Percentiles rank a stretch among this genome's conserved stretches.
These are phyloP conservation scores for Nannizzia gypsea DNA, from an alignment of 2,329 filamentous ascomycete species.

Conservation along the genomic window DNA sequence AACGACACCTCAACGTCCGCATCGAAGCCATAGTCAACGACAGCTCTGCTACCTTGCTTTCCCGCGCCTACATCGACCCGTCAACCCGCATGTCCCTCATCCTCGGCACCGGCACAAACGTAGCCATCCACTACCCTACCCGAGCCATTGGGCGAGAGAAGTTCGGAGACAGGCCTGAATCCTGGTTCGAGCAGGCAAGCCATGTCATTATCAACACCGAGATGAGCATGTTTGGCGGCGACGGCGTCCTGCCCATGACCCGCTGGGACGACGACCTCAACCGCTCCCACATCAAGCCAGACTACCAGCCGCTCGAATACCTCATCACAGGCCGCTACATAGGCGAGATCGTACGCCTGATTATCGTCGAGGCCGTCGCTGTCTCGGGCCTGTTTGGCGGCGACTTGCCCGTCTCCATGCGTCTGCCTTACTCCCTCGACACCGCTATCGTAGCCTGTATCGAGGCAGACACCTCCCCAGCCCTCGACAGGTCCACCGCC, in stretches of 20 bases:
- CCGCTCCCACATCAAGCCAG: constrained; percentile 43
- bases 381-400: constrained; percentile 46
- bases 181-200: constrained; percentile 46
- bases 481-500: constrained; percentile 29
- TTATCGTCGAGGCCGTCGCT: constrained; percentile 48
- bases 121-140: constrained; percentile 50
- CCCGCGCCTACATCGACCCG: constrained; percentile 49
- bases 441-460: constrained; percentile 48
- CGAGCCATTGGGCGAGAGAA: constrained; percentile 43
- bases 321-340: constrained; percentile 53
- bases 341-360: constrained; percentile 51
- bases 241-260: constrained; percentile 46
- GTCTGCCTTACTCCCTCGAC: constrained; percentile 48
- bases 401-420: constrained; percentile 43
- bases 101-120: constrained; percentile 53
- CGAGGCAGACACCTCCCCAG: constrained; percentile 36
- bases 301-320: constrained; percentile 56
- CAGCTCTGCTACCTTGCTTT: constrained; percentile 49
- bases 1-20: constrained; percentile 44
- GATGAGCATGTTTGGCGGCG: constrained; percentile 54
- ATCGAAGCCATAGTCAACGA: constrained; percentile 55
- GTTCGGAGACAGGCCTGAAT: constrained; percentile 43
- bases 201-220: constrained; percentile 55
- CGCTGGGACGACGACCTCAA: constrained; percentile 53
- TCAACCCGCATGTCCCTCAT: constrained; percentile 53